Percentiles rank a stretch among this genome's conserved stretches.
Evolutionary conservation across 305 asterid genomes (phyloP).

Genomic region (Fraxinus velutina): DNA sequence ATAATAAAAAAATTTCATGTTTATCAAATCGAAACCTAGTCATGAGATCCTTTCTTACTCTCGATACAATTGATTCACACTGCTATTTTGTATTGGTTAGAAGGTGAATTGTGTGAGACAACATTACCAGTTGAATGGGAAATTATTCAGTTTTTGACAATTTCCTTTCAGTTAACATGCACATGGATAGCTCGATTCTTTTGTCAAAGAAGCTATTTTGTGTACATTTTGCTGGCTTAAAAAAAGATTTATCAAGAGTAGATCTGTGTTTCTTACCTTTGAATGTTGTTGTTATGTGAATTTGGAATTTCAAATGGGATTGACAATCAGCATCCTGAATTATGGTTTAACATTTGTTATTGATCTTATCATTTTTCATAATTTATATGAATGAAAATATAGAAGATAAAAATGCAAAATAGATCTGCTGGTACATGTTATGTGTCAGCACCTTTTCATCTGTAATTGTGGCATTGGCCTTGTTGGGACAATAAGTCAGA

Average conservation of each 20-base stretch:
- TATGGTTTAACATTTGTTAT: background rate
- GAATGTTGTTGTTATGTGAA: background rate
- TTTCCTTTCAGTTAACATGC: background rate
- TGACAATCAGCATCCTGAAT: background rate
- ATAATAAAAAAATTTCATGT: background rate
- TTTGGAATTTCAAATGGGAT: background rate
- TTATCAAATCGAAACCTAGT: background rate
- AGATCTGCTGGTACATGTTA: background rate
- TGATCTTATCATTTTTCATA: background rate
- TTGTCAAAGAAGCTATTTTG: background rate
- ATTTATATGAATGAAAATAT: background rate
- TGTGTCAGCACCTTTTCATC: background rate
- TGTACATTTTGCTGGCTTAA: background rate
- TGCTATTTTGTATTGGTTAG: background rate
- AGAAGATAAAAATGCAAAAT: background rate
- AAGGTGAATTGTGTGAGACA: background rate
- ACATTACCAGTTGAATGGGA: background rate
- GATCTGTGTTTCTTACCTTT: background rate
- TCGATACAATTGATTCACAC: background rate
- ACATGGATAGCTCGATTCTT: background rate
- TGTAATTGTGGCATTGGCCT: background rate
- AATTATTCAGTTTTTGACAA: background rate
- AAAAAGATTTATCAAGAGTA: background rate
- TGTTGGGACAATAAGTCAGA: background rate
- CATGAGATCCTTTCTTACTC: background rate